Evolutionary conservation across 495 filamentous ascomycete species (phyloP).

Genomic region (Coniosporium apollinis): DNA sequence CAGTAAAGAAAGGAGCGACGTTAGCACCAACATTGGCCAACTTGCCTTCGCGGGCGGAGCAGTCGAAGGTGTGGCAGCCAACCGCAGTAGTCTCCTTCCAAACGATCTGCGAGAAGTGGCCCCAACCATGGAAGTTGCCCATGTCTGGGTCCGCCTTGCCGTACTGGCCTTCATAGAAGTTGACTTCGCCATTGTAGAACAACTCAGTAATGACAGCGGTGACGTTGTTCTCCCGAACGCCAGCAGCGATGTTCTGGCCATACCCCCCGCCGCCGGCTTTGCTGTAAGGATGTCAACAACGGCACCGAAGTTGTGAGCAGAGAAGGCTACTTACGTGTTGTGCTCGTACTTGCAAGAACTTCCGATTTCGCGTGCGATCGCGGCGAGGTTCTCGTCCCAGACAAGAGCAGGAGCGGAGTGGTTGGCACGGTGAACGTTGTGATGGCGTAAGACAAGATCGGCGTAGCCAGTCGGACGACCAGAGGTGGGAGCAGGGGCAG

Average conservation of each 20-base stretch:
- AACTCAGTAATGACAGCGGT: slow-evolving; percentile 49
- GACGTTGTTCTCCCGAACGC: slow-evolving; percentile 31
- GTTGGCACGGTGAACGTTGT: slow-evolving; percentile 76
- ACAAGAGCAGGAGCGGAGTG: slow-evolving; percentile 49
- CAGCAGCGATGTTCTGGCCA: slow-evolving; percentile 68
- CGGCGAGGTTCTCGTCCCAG: slow-evolving; percentile 46
- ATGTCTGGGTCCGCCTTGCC: slow-evolving; percentile 32
- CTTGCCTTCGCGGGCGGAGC: slow-evolving; percentile 23
- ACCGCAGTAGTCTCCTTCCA: slow-evolving; percentile 58
- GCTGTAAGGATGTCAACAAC: slow-evolving; percentile 10
- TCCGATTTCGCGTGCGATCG: slow-evolving; percentile 36
- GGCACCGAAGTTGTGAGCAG: not conserved
- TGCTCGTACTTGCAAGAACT: slow-evolving; percentile 53
- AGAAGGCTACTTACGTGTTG: slow-evolving; percentile 47
- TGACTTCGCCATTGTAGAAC: slow-evolving; percentile 74
- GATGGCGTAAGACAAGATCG: slow-evolving; percentile 41
- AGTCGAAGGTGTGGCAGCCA: slow-evolving; percentile 53
- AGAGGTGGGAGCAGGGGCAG: slow-evolving; percentile 1
- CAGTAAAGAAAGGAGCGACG: slow-evolving; percentile 45
- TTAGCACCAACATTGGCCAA: slow-evolving; percentile 33
- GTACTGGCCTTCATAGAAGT: slow-evolving; percentile 31
- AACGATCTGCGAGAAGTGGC: slow-evolving; percentile 82
- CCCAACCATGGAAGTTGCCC: slow-evolving; percentile 49
- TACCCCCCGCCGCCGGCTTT: slow-evolving; percentile 40
- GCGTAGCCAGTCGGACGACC: slow-evolving; percentile 21